These are phyloP conservation scores for Gossypium laxum DNA, from an alignment of 441 rosid genomes.

Conservation along the genomic window DNA sequence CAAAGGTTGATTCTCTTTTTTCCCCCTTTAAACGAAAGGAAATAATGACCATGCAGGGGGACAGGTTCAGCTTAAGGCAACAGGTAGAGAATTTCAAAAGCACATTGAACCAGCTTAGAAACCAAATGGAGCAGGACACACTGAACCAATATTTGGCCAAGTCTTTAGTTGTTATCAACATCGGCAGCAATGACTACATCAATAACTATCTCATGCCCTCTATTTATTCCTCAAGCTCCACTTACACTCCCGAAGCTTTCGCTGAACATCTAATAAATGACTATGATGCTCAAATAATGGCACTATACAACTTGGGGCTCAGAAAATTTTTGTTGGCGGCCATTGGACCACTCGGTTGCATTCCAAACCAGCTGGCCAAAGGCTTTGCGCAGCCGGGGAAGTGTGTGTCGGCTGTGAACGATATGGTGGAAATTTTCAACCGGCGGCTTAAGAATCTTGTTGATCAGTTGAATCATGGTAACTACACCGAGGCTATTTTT, in stretches of 20 bases:
- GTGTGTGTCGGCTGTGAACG: constrained; percentile 31
- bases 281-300: constrained; percentile 15
- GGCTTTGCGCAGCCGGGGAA: constrained; percentile 27
- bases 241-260: constrained; percentile 18
- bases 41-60: constrained; percentile 23
- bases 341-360: constrained; percentile 44
- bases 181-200: constrained; percentile 39
- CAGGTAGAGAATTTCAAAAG: constrained; percentile 28
- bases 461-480: constrained; percentile 25
- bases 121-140: constrained; percentile 14
- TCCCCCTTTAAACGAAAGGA: background rate
- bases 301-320: constrained; percentile 26
- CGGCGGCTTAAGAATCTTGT: constrained; percentile 29
- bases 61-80: constrained; percentile 29
- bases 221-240: background rate
- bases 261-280: constrained; percentile 22
- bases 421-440: constrained; percentile 36
- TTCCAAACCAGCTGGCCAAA: constrained; percentile 39
- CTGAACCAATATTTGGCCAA: constrained; percentile 21
- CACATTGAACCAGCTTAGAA: background rate
- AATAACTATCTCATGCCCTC: constrained; percentile 14
- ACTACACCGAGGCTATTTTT: constrained; percentile 22
- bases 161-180: constrained; percentile 24
- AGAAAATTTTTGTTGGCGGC: constrained; percentile 32
- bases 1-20: background rate